phyloP scores from a whole-genome alignment of 2,329 filamentous ascomycete genomes.

The Aspergillus eucalypticola region DNA sequence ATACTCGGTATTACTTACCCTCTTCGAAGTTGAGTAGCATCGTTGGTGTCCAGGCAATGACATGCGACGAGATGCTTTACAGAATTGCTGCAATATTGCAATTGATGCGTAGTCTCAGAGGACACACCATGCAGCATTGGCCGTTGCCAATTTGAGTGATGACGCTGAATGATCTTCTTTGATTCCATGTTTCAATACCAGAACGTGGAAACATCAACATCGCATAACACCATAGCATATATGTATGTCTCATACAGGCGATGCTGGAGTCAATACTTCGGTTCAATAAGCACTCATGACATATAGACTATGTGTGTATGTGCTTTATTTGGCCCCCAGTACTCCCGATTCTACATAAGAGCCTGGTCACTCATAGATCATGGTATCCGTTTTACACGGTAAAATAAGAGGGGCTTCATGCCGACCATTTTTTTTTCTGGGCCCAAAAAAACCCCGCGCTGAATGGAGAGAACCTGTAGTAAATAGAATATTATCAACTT shows the following conservation, averaged over 20 bases:
- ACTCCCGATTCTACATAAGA: neutral
- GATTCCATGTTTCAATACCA: neutral
- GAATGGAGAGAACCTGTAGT: neutral
- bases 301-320: neutral
- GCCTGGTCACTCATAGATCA: neutral
- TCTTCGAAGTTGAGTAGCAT: neutral
- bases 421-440: conserved; percentile 5
- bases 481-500: neutral
- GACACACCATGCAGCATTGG: neutral
- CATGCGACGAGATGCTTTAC: no score
- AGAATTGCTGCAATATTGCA: neutral
- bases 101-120: no score
- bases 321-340: neutral
- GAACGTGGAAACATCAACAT: neutral
- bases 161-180: neutral
- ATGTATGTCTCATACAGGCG: no score
- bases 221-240: neutral
- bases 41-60: neutral
- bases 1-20: neutral
- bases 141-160: neutral
- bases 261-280: no score
- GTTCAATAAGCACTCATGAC: no score
- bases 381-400: neutral
- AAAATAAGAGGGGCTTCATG: neutral
- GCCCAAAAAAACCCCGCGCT: conserved; percentile 2